Evolutionary conservation across 2,329 filamentous ascomycete species (phyloP).

Genomic region (Fusarium nygamai): DNA sequence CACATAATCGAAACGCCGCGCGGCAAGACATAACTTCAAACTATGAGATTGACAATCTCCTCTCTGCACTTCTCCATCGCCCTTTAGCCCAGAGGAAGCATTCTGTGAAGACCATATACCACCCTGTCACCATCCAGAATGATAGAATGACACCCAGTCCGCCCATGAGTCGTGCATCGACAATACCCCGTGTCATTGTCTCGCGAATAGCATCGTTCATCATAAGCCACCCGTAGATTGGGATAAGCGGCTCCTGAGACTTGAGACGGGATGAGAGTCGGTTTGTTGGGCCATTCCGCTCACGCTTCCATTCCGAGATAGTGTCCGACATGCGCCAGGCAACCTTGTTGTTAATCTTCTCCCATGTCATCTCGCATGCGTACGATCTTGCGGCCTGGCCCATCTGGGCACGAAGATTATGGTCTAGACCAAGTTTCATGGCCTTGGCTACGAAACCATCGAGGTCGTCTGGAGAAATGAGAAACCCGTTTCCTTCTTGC

Average conservation of each 20-base stretch:
- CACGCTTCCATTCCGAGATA: slow-evolving; percentile 57
- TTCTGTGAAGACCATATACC: slow-evolving; percentile 61
- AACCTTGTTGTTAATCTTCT: slow-evolving; percentile 76
- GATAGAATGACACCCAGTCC: slow-evolving; percentile 58
- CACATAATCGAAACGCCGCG: slow-evolving; percentile 2
- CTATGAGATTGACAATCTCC: slow-evolving; percentile 31
- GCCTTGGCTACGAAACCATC: slow-evolving; percentile 66
- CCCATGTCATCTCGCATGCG: slow-evolving; percentile 74
- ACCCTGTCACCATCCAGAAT: slow-evolving; percentile 60
- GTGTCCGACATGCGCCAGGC: slow-evolving; percentile 69
- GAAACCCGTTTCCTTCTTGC: slow-evolving; percentile 67
- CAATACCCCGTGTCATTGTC: slow-evolving; percentile 48
- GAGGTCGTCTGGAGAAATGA: slow-evolving; percentile 69
- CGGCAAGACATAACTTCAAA: background rate
- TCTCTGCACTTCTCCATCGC: slow-evolving; percentile 44
- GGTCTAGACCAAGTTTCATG: slow-evolving; percentile 58
- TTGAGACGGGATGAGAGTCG: slow-evolving; percentile 23
- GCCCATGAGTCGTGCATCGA: slow-evolving; percentile 56
- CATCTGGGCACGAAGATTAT: slow-evolving; percentile 56
- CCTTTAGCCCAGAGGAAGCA: slow-evolving; percentile 53
- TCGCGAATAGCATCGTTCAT: slow-evolving; percentile 54
- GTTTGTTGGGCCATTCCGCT: slow-evolving; percentile 32
- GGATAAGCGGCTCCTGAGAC: slow-evolving; percentile 47
- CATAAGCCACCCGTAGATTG: slow-evolving; percentile 57
- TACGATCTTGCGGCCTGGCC: slow-evolving; percentile 60